phyloP scores from a whole-genome alignment of 768 basidiomycete species.

The Kwoniella pini region DNA sequence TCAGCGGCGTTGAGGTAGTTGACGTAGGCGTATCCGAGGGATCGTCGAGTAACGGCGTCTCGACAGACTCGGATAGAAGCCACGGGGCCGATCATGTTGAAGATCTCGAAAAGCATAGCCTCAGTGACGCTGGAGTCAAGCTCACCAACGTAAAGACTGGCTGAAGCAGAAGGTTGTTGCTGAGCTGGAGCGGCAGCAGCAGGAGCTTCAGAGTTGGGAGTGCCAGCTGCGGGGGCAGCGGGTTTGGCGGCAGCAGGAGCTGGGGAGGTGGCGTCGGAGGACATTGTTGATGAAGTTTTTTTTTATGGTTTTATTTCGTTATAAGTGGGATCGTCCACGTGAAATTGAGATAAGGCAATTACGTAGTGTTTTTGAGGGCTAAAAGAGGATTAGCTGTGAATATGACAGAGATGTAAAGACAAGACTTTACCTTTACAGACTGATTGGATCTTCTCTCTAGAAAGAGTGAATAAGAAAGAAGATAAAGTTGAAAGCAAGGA shows the following conservation, averaged over 20 bases:
- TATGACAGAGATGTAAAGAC: neutral
- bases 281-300: conserved; percentile 24
- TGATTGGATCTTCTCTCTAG: conserved; percentile 7
- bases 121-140: conserved; percentile 97
- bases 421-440: conserved; percentile 20
- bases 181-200: conserved; percentile 30
- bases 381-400: neutral
- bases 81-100: conserved; percentile 99
- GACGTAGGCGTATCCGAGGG: conserved; percentile 98
- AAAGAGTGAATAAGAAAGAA: conserved; percentile 15
- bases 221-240: conserved; percentile 33
- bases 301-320: conserved; percentile 18
- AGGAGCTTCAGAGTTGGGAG: conserved; percentile 39
- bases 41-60: conserved; percentile 98
- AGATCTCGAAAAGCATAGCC: conserved; percentile 99
- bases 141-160: conserved; percentile 96
- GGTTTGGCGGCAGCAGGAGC: conserved; percentile 37
- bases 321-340: conserved; percentile 50
- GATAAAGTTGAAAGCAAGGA: conserved; percentile 2
- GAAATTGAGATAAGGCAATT: conserved; percentile 40
- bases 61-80: conserved; percentile 99
- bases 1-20: conserved; percentile 95
- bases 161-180: conserved; percentile 46
- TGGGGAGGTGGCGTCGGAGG: conserved; percentile 34
- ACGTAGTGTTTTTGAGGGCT: conserved; percentile 48